Evolutionary conservation across 2,329 filamentous ascomycete genomes (phyloP), one percentile per base, ranked within the genome.

Genomic region (Alternaria incomplexa): DNA sequence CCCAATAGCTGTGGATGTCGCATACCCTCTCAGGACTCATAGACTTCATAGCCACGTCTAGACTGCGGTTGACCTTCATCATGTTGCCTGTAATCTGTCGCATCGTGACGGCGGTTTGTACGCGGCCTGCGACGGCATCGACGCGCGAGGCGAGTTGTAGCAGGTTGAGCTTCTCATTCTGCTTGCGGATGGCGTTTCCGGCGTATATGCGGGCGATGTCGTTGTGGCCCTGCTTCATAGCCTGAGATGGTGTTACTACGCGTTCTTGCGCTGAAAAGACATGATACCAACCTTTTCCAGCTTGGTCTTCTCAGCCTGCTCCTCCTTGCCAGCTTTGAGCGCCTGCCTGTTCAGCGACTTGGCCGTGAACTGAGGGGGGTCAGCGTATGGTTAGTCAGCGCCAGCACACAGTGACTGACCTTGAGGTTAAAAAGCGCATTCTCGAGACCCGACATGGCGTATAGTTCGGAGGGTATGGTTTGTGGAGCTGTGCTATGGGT

Each of bases 91-190:
- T 87, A 22, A 89, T 86, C 73, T 85, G 83, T 54, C 86, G 81
- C 87, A 89, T 89, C 22, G 87, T 89, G 13, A 88, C 86, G 6
- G 87, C 87, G 1, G 87, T 89, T 76, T 89, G 86, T n/a, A 89
- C 86, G 46, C 86, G 81, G 63, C 84, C 85, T 59, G 83, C 84
- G 53, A 89, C 86, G 10, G 86, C 86, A 79, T 89, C 87, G 67
- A 89, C 87, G 30, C 87, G 80, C 40, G 84, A 86, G 25, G 83
- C 85, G 28, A 89, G 80, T 32, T 86, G 81, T 36, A 89, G 79
- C 43, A 89, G 82, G 71, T 89, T 88, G 61, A 88, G 77, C 67
- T 87, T 85, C 77, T 89, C 87, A 69, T 88, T 88, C 73, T 87
- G 85, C 77, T 89, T 89, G 52, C 87, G 85, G 66, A 89, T 88